These are phyloP conservation scores for Umbelopsis sp. DNA, from an alignment of 192 early-diverging fungal genomes.

Conservation along the genomic window DNA sequence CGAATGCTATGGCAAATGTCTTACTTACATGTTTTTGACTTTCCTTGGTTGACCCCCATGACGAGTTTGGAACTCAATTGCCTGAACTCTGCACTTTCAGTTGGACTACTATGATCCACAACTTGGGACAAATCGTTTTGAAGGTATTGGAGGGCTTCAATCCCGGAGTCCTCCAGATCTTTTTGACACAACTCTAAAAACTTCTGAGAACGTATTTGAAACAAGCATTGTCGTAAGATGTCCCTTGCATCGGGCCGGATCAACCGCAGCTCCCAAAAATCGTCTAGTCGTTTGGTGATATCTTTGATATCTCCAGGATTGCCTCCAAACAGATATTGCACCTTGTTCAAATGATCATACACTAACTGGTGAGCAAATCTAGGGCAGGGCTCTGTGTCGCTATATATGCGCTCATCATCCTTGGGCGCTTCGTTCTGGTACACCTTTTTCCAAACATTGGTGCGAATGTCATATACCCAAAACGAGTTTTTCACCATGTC, in stretches of 20 bases:
- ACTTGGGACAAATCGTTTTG: conserved; percentile 70
- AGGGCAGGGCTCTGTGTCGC: conserved; percentile 69
- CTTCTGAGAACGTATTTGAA: conserved; percentile 77
- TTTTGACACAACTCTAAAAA: conserved; percentile 79
- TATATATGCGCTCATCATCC: conserved; percentile 22
- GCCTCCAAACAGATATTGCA: conserved; percentile 94
- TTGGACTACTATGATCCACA: conserved; percentile 63
- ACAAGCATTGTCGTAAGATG: conserved; percentile 73
- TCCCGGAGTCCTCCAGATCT: conserved; percentile 27
- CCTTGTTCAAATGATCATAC: conserved; percentile 70
- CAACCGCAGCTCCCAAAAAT: conserved; percentile 82
- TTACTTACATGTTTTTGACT: neutral
- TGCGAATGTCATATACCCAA: conserved; percentile 71
- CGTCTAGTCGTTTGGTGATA: conserved; percentile 70
- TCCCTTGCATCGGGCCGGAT: conserved; percentile 65
- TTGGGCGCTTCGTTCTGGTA: conserved; percentile 63
- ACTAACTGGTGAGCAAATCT: conserved; percentile 92
- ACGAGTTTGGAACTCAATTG: conserved; percentile 29
- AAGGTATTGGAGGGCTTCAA: conserved; percentile 77
- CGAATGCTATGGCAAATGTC: neutral
- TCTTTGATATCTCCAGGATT: conserved; percentile 77
- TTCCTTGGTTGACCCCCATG: neutral
- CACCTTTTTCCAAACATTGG: conserved; percentile 62
- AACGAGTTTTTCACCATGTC: conserved; percentile 75
- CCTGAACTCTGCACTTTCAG: conserved; percentile 47